These are phyloP conservation scores for Flagelloscypha sp. DNA, from an alignment of 768 basidiomycete genomes.

Conservation along the genomic window DNA sequence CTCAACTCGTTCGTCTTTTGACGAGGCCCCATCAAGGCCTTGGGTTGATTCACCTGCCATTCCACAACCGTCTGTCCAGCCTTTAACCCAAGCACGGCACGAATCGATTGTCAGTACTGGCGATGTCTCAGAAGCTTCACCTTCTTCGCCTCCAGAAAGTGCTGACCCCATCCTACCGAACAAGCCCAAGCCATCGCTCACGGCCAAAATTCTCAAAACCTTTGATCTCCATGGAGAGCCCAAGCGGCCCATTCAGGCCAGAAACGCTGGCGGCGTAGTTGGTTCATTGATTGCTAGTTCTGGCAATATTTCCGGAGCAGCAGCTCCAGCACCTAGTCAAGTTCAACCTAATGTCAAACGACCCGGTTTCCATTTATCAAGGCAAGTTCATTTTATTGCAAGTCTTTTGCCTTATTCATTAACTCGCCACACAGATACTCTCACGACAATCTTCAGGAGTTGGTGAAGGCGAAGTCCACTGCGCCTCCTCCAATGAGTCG, in stretches of 20 bases:
- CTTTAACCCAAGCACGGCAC: constrained; percentile 1
- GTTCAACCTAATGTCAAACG: constrained; percentile 50
- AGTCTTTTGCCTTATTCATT: not conserved
- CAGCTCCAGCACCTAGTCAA: constrained; percentile 41
- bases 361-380: constrained; percentile 58
- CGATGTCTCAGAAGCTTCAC: constrained; percentile 2
- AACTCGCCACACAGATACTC: not conserved
- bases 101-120: not conserved
- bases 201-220: constrained; percentile 5
- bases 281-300: constrained; percentile 68
- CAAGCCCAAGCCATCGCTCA: constrained; percentile 3
- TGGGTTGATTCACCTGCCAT: constrained; percentile 6
- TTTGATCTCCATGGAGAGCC: constrained; percentile 2
- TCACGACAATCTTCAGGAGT: not conserved
- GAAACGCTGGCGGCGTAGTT: constrained; percentile 53
- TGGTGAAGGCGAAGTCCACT: too few relatives aligned
- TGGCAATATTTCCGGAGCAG: constrained; percentile 53
- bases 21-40: constrained; percentile 8
- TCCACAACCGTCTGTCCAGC: not conserved
- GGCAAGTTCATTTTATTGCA: constrained; percentile 26
- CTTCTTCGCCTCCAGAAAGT: constrained; percentile 4
- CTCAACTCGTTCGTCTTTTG: constrained; percentile 13
- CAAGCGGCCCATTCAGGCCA: constrained; percentile 25
- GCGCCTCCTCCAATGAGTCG: not conserved
- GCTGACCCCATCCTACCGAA: constrained; percentile 4